These are phyloP conservation scores for Camellia sinensis DNA, from an alignment of 148 eudicot species.

Conservation along the genomic window DNA sequence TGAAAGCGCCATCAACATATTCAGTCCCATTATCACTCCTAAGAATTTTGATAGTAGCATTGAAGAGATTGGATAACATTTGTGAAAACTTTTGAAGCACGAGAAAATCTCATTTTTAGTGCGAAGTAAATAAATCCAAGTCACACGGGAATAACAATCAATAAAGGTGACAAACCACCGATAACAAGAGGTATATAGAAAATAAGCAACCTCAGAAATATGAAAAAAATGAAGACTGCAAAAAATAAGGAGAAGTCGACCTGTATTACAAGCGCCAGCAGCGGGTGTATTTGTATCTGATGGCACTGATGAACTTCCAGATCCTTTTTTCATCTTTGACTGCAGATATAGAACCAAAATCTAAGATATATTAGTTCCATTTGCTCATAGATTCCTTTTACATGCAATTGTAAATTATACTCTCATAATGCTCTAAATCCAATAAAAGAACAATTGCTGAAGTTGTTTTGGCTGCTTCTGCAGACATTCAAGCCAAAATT, in stretches of 20 bases:
- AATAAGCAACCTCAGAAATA: neutral
- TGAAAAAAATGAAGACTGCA: neutral
- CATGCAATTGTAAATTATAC: neutral
- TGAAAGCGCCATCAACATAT: too few species aligned
- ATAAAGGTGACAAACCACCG: too few species aligned
- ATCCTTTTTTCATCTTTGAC: constrained; percentile 46
- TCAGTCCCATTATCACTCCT: too few species aligned
- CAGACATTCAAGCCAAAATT: neutral
- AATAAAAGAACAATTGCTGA: constrained; percentile 4
- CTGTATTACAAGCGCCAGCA: constrained; percentile 32
- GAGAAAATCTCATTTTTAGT: too few species aligned
- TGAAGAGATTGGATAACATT: too few species aligned
- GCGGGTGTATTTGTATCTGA: constrained; percentile 22
- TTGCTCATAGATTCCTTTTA: neutral
- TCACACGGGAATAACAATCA: too few species aligned
- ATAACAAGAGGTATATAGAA: neutral
- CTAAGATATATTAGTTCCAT: constrained; percentile 12
- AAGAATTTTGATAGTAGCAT: too few species aligned
- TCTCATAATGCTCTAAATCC: neutral
- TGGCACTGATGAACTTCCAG: constrained; percentile 35
- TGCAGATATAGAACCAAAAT: constrained; percentile 23
- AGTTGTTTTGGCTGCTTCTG: neutral
- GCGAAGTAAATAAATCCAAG: too few species aligned
- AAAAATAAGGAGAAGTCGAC: constrained; percentile 14
- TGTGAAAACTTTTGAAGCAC: too few species aligned